These are phyloP conservation scores for Aphanoascus verrucosus DNA, from an alignment of 2,329 filamentous ascomycete genomes.

Conservation along the genomic window DNA sequence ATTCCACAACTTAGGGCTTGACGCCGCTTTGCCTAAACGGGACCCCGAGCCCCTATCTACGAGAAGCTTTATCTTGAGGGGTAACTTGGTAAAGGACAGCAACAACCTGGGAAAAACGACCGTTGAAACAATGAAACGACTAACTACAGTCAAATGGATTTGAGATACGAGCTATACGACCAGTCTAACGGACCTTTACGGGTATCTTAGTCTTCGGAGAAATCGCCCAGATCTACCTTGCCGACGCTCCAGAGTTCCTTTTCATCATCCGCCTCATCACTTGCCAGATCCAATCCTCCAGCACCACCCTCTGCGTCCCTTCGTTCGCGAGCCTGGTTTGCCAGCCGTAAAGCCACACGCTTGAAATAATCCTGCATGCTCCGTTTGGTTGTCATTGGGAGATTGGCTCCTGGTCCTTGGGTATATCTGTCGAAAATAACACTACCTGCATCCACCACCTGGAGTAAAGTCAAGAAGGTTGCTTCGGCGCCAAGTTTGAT, in stretches of 20 bases:
- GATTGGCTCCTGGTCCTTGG: conserved; percentile 52
- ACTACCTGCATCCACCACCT: conserved; percentile 74
- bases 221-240: conserved; percentile 64
- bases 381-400: conserved; percentile 65
- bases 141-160: too few species aligned
- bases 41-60: background rate
- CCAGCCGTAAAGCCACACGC: conserved; percentile 72
- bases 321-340: conserved; percentile 76
- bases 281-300: conserved; percentile 72
- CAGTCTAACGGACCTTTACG: background rate
- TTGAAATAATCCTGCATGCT: conserved; percentile 98
- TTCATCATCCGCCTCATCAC: conserved; percentile 90
- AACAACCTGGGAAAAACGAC: too few species aligned
- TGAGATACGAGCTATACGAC: too few species aligned
- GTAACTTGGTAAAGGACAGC: too few species aligned
- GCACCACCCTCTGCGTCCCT: conserved; percentile 83
- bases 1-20: conserved; percentile 17
- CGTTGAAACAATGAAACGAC: too few species aligned
- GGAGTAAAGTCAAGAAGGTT: conserved; percentile 83
- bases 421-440: conserved; percentile 89
- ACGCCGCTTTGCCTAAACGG: conserved; percentile 4
- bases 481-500: conserved; percentile 93
- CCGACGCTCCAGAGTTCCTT: conserved; percentile 93
- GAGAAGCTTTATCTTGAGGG: background rate
- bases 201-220: conserved; percentile 25